Evolutionary conservation across 2,329 filamentous ascomycete genomes (phyloP), one percentile per base, ranked within the genome.

Genomic region (Triangularia verruculosa): DNA sequence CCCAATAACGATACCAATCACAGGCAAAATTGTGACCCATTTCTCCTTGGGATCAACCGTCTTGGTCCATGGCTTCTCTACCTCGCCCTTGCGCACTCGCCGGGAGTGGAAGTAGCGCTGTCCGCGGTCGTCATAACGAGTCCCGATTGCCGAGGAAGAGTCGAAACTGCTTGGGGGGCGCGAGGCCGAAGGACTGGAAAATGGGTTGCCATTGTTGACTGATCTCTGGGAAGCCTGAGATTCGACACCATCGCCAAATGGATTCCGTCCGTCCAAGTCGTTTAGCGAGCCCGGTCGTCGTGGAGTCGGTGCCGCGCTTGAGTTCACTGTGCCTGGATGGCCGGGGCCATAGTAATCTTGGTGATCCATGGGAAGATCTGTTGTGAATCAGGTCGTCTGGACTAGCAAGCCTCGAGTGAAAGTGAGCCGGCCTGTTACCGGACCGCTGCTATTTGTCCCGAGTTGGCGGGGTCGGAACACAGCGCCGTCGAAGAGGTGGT

Each of bases 1-100:
- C 13, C 92, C 92, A 13, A 93, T 65, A 2, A 87, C 56, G 57
- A 95, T 85, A 55, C 91, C 91, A 24, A 92, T 74, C 51, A 93
- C 73, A 2, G 91, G 91, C 63, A 96, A 83, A 67, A 94, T 92
- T 2, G 89, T 93, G 8, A 92, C 87, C 91, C 91, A 95, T 79
- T 92, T 95, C 81, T 94, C 90, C 74, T 87, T 89, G 12, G 89
- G 88, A 68, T 93, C 89, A 63, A 81, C 86, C 73, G 87, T 88
- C n/a, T 84, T 77, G 43, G 89, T 77, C 92, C 92, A 95, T 12
- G 91, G 89, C 77, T 91, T 89, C 73, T 92, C 88, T 2, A 91
- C 76, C 57, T 91, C 85, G 51, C 86, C 90, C 74, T 92, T 91
- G 73, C 82, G 84, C 32, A 94, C 84, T 65, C 90, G 80, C 64